Evolutionary conservation across 225 moss, liverwort and hornwort species (phyloP).

Genomic region (Bryum argenteum): DNA sequence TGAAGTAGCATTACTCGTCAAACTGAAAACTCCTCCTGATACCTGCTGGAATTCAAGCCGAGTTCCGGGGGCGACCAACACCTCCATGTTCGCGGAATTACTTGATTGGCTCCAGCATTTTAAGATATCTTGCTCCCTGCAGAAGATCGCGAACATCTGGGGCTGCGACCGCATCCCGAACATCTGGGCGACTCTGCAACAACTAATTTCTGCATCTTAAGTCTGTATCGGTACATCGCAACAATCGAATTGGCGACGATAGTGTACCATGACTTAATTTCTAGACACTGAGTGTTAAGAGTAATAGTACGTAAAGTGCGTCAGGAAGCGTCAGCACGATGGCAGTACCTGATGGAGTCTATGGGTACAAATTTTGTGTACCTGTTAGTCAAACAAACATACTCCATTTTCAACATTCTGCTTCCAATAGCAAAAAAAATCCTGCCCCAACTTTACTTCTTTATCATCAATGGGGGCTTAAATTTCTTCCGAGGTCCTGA

Average conservation of each 20-base stretch:
- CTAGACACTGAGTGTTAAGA: neutral
- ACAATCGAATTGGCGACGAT: neutral
- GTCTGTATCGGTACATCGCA: neutral
- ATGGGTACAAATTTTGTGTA: neutral
- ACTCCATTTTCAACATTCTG: neutral
- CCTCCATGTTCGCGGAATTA: neutral
- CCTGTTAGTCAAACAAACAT: neutral
- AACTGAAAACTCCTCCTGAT: neutral
- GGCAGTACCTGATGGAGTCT: neutral
- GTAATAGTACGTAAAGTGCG: neutral
- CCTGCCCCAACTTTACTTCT: conserved; percentile 14
- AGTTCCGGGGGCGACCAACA: neutral
- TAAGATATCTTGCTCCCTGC: conserved; percentile 10
- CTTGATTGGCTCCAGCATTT: neutral
- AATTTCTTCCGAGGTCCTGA: conserved; percentile 39
- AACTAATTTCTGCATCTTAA: neutral
- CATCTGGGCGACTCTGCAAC: neutral
- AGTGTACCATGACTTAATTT: neutral
- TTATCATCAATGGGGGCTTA: conserved; percentile 33
- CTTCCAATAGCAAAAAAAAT: neutral
- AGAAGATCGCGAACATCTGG: conserved; percentile 2
- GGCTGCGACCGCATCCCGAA: neutral
- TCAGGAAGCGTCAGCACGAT: conserved; percentile 3
- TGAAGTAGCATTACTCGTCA: neutral
- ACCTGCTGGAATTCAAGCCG: neutral